Base-by-base conservation (phyloP, 2,329 filamentous ascomycete genomes). In the Ophiosphaerella narmari region DNA sequence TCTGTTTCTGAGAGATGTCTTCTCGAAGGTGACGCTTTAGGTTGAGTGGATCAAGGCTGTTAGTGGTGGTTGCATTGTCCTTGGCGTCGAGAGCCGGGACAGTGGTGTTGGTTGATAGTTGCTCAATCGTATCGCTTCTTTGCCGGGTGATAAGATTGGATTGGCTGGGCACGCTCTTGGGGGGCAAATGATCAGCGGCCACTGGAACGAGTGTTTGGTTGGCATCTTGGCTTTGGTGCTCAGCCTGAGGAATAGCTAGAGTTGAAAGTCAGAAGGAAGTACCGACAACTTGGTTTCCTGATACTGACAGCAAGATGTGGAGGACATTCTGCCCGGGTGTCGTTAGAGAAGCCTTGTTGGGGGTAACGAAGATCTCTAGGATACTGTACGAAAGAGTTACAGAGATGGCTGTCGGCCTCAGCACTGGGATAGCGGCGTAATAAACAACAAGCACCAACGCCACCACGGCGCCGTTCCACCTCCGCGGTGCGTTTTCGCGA, bases 1-100 rank as follows among this genome's bases (percentile, higher is more conserved):
- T 78, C 66, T 80, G 77, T 42, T 71, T 72, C 48, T 73, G 72
- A 32, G 74, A 75, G 33, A 74, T 58, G 53, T 71, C 63, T 32
- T 61, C 55, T 48, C 70, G 67, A 29, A 63, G 65, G 47, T 71
- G 68, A 51, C 66, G 68, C 9, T 62, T 59, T 33, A 75, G 70
- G 39, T 68, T 63, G 32, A 73, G 67, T n/a, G 74, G 74, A 51
- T 76, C 74, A 7, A 48, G 58, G 14, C 45, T 50, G 32, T 58
- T 37, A 24, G 58, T 47, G 36, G 54, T 51, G 48, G 52, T 47
- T 16, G 49, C 49, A 49, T 62, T 48, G 42, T 62, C 57, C 50
- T 70, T 65, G 55, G 62, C 57, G 7, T 56, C 49, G 7, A 57
- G 60, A 48, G 59, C 55, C 32, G 56, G 59, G 46, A 50, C 54